Evolutionary conservation across 176 grass and related monocot genomes (phyloP), one percentile per base, ranked within the genome.

Genomic region (Raddia guianensis): DNA sequence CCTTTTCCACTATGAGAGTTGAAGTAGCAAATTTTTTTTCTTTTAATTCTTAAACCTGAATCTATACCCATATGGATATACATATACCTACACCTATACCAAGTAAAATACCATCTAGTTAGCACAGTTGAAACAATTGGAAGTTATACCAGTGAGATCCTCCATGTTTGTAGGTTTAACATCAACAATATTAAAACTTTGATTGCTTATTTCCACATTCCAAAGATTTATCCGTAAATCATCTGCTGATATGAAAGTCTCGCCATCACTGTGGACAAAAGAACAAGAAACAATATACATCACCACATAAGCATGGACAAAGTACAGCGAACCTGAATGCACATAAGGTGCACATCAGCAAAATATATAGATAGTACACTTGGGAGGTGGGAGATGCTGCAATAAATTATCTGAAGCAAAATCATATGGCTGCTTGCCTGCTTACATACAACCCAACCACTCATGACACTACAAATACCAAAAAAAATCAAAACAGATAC

Each of bases 111-210:
- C 6, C 11, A 66, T 45, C 47, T 50, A 73, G 61, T 65, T 15
- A 79, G 47, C 42, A 55, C 14, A 72, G 70, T 7, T 78, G 69
- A 51, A 12, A 87, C 54, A 58, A 69, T 67, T 63, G 46, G n/a
- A 87, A 74, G 46, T 62, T 57, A 85, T 91, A 97, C 94, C 94
- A 60, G 88, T 97, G 47, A 97, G 88, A 63, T 93, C 91, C 81
- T 97, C 94, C 94, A 97, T 97, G 64, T 97, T 93, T 80, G 88
- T 81, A 78, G 94, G 94, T 84, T 93, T 97, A 54, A 97, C 91
- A 77, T 97, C 94, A 80, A 97, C 75, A 85, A 97, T 97, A 82
- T 93, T 97, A 73, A 93, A 97, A 83, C 94, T 97, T 69, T 93
- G 94, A 47, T 89, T 93, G 84, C 86, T 97, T 34, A 93, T 89